These are phyloP conservation scores for Trichophyton equinum DNA, from an alignment of 2,329 filamentous ascomycete genomes.

Conservation along the genomic window DNA sequence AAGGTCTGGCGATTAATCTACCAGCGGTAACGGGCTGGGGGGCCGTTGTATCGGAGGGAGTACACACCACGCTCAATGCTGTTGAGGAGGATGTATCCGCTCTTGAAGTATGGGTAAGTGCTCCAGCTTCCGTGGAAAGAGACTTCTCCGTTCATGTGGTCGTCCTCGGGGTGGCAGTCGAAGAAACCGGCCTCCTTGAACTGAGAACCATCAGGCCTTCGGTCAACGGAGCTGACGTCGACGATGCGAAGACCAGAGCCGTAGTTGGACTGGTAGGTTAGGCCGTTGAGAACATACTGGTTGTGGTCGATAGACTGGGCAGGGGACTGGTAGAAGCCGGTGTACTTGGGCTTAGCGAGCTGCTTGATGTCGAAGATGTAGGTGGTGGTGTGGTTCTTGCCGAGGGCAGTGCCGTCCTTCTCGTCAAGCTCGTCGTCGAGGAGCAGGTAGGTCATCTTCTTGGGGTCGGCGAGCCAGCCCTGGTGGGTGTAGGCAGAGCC, in stretches of 20 bases:
- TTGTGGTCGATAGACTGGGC: conserved; percentile 38
- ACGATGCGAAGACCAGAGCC: conserved; percentile 35
- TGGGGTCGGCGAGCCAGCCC: conserved; percentile 41
- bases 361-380: conserved; percentile 41
- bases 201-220: conserved; percentile 34
- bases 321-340: conserved; percentile 33
- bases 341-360: conserved; percentile 34
- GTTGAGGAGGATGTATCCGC: conserved; percentile 40
- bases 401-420: conserved; percentile 28
- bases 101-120: conserved; percentile 39
- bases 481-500: conserved; percentile 49
- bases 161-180: conserved; percentile 42
- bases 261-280: conserved; percentile 41
- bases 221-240: conserved; percentile 17
- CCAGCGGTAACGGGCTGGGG: background rate
- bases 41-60: conserved; percentile 30
- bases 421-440: conserved; percentile 46
- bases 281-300: conserved; percentile 36
- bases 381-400: conserved; percentile 36
- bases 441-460: conserved; percentile 35
- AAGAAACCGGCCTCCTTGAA: conserved; percentile 41
- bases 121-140: conserved; percentile 38
- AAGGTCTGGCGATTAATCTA: background rate
- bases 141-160: conserved; percentile 30
- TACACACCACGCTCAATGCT: conserved; percentile 42